phyloP scores from a whole-genome alignment of 2,329 filamentous ascomycete species.

The Beauveria australis region DNA sequence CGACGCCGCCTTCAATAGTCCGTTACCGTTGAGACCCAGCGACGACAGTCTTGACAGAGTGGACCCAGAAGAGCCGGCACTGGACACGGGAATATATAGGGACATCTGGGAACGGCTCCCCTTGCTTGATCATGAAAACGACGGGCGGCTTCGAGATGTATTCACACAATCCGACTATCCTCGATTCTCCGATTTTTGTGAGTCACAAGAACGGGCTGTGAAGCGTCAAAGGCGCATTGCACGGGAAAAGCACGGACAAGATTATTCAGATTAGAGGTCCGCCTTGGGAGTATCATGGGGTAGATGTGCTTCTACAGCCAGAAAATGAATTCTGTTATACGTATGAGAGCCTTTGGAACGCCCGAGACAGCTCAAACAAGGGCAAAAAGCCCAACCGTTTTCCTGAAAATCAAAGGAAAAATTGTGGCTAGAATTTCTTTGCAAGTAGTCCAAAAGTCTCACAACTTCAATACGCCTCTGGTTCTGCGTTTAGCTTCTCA shows the following conservation, averaged over 20 bases:
- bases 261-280: no score
- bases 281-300: no score
- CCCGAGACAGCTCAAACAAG: no score
- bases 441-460: no score
- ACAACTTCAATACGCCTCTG: no score
- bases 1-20: background rate
- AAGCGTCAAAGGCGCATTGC: background rate
- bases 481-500: background rate
- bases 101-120: constrained; percentile 24
- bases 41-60: constrained; percentile 17
- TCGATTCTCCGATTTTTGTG: background rate
- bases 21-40: constrained; percentile 15
- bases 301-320: no score
- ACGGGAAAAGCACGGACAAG: no score
- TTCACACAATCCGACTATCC: background rate
- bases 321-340: no score
- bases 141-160: background rate
- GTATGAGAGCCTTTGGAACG: no score
- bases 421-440: rapidly evolving
- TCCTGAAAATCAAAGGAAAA: no score
- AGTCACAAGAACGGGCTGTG: background rate
- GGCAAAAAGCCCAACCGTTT: no score
- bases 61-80: constrained; percentile 20
- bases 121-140: background rate
- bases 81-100: constrained; percentile 19